These are phyloP conservation scores for Leucosporidium yakuticum DNA, from an alignment of 768 basidiomycete species.

Conservation along the genomic window DNA sequence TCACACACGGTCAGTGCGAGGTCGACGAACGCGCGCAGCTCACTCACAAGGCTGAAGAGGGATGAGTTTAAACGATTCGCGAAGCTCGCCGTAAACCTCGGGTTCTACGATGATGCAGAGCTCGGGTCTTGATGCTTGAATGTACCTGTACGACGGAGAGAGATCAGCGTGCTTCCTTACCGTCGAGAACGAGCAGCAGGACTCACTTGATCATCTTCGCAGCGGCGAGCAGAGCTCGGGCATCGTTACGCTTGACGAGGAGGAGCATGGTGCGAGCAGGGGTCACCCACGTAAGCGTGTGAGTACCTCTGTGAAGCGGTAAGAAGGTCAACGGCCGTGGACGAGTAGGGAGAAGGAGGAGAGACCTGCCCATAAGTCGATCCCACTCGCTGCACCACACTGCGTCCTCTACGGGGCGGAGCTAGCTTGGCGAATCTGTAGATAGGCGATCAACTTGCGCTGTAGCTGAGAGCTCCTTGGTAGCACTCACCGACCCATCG, in stretches of 20 bases:
- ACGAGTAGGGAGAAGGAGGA: background rate
- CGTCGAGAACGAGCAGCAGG: background rate
- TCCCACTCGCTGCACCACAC: constrained; percentile 21
- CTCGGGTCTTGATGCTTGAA: constrained; percentile 31
- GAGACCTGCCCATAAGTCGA: constrained; percentile 23
- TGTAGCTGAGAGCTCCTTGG: background rate
- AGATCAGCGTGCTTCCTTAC: background rate
- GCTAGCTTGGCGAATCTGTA: constrained; percentile 18
- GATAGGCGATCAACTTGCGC: background rate
- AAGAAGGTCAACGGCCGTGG: background rate
- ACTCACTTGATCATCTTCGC: constrained; percentile 37
- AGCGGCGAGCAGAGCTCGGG: constrained; percentile 38
- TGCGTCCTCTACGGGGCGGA: constrained; percentile 15
- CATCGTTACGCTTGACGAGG: constrained; percentile 44
- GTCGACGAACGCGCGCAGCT: no score
- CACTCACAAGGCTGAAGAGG: background rate
- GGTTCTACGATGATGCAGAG: constrained; percentile 31
- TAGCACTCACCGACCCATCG: constrained; percentile 13
- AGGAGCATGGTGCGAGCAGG: constrained; percentile 38
- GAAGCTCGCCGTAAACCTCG: constrained; percentile 14
- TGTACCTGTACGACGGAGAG: background rate
- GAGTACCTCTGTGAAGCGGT: constrained; percentile 12
- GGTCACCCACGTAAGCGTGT: constrained; percentile 21
- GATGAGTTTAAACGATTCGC: background rate
- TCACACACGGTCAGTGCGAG: background rate